Conservation (phyloP, 306 rosid species). For the Prunus kanzakura region DNA sequence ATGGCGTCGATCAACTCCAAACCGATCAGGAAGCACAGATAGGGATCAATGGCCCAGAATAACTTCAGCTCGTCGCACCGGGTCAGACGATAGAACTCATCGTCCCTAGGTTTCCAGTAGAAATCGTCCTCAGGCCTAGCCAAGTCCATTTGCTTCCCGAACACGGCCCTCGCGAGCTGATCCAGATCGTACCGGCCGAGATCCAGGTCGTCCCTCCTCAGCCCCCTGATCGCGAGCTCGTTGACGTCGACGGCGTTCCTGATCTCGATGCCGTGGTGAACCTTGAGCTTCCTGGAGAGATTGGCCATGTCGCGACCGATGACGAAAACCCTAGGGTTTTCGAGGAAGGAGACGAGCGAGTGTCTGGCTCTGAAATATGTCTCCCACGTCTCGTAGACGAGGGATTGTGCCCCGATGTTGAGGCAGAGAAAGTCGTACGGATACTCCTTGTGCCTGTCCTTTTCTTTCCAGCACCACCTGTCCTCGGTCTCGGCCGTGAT, state of each 20-base stretch:
- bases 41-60: constrained; percentile 9
- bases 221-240: background rate
- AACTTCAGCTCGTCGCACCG: background rate
- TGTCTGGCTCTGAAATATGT: background rate
- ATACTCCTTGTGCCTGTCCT: background rate
- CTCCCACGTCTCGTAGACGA: constrained; percentile 1
- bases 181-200: constrained; percentile 18
- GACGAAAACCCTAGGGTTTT: constrained; percentile 7
- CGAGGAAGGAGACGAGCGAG: constrained; percentile 8
- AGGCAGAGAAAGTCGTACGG: constrained; percentile 21
- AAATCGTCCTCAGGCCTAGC: constrained; percentile 1
- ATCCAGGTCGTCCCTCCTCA: constrained; percentile 13
- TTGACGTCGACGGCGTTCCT: constrained; percentile 17
- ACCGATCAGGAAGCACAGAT: constrained; percentile 21
- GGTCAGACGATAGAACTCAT: background rate
- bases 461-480: too few relatives aligned
- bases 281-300: background rate
- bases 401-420: constrained; percentile 22
- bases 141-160: constrained; percentile 15
- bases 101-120: background rate
- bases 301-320: constrained; percentile 11
- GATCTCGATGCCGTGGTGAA: constrained; percentile 3
- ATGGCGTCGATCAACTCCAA: background rate
- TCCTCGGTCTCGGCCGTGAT: background rate
- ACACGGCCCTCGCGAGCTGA: constrained; percentile 9